phyloP scores from a whole-genome alignment of 2,329 filamentous ascomycete species.

The Domatiomyces catenatus region DNA sequence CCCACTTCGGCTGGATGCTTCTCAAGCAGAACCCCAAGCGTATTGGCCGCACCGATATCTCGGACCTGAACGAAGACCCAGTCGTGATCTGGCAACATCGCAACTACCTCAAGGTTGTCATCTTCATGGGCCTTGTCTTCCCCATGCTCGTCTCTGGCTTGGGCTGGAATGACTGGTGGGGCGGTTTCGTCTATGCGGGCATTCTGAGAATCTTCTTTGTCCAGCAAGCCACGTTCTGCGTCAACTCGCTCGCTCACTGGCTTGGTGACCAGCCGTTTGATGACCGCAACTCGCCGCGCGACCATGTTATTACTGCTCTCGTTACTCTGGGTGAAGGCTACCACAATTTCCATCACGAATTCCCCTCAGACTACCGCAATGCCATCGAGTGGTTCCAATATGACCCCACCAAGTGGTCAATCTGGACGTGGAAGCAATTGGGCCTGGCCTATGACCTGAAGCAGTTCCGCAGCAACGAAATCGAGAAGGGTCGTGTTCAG shows the following conservation, averaged over 20 bases:
- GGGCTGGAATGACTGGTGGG: constrained; percentile 65
- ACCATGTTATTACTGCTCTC: constrained; percentile 72
- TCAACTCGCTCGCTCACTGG: constrained; percentile 84
- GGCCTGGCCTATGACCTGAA: constrained; percentile 77
- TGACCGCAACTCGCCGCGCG: constrained; percentile 78
- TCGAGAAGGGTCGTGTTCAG: constrained; percentile 80
- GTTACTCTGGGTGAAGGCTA: constrained; percentile 79
- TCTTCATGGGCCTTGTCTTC: constrained; percentile 62
- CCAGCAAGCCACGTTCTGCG: constrained; percentile 83
- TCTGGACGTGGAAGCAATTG: constrained; percentile 70
- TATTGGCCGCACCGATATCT: constrained; percentile 75
- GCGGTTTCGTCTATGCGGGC: constrained; percentile 71
- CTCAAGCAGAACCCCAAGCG: constrained; percentile 87
- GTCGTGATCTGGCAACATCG: constrained; percentile 79
- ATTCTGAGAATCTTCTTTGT: constrained; percentile 80
- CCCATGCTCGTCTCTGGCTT: constrained; percentile 62
- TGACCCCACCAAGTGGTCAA: constrained; percentile 81
- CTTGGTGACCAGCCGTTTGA: constrained; percentile 85
- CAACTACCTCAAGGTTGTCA: constrained; percentile 66
- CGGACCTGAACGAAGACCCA: constrained; percentile 71
- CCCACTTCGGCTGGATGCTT: constrained; percentile 78
- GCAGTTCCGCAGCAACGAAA: constrained; percentile 82
- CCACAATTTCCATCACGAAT: constrained; percentile 94
- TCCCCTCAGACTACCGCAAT: constrained; percentile 85
- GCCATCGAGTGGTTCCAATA: constrained; percentile 85